Base-by-base conservation (phyloP, 208 protist genomes). In the Trypanosoma rangeli region DNA sequence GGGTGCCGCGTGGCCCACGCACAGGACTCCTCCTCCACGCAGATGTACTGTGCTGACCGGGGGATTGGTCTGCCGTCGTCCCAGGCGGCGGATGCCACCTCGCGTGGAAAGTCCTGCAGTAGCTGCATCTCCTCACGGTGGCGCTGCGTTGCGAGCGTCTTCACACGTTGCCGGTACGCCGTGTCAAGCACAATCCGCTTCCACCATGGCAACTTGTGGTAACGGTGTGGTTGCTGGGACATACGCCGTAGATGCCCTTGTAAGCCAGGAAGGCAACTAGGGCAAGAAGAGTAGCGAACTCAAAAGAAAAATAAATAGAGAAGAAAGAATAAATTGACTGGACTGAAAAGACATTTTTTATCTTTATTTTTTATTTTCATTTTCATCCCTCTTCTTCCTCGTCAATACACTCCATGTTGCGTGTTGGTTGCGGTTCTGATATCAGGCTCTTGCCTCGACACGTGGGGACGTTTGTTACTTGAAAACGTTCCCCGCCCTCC, bases 161-260 rank as follows among this genome's bases (percentile, higher is more conserved):
- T 81, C 12, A 95, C 64, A 13, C 79, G 74, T 31, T 57, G 52
- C 1, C 90, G 82, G 66, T 92, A 95, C 22, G 31, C 68, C 1
- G 48, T 28, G 48, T 88, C 74, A 7, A 95, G 69, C 7, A 88
- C 68, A 33, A 93, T 86, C 13, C 71, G 77, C 74, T 89, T 87
- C 90, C 90, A 95, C 90, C 90, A 95, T 61, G 87, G 90, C 60
- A 94, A 70, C n/a, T 66, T n/a, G 24, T 56, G 31, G 20, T 46
- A 29, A 0, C 31, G 16, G 18, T 26, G 8, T 10, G 8, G 42
- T 16, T 10, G 42, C 42, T 46, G 42, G 8, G 42, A 46, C 42
- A 46, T 46, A 49, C 48, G 22, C 31, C 54, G 39, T n/a, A 68
- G 5, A n/a, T 44, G 28, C 1, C 33, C 31, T 33, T 53, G 20